Evolutionary conservation across 1,139 yeast species (phyloP), one percentile per base, ranked within the genome.

Genomic region (Magnusiomyces clavatus): DNA sequence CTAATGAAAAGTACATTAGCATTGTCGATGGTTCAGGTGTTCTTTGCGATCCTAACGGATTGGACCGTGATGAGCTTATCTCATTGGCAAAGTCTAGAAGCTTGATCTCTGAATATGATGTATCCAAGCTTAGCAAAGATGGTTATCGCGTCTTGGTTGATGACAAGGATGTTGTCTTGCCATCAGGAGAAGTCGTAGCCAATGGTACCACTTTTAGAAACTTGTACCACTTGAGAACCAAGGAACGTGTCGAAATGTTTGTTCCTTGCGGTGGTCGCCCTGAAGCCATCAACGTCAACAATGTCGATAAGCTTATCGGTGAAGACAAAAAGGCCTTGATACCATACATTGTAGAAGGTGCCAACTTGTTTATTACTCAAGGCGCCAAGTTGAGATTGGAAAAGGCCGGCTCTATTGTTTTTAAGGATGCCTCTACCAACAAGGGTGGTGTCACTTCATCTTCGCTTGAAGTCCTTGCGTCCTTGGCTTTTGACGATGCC

Each of bases 221-320:
- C 71, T 77, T 82, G 46, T 90, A 86, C 82, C 98, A 92, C 68
- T 75, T 88, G 63, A 72, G 84, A 56, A 78, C 82, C 60, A 35
- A 29, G 19, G 81, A 83, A 58, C 84, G 85, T 52, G 75, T 81
- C 50, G 82, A 81, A 38, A 76, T 90, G 60, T 89, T 92, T 71
- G 97, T 90, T 47, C 98, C 98, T 54, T 92, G 98, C 71, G 98
- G 98, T 70, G 98, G 98, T 61, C 86, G 98, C 72, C 98, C 98
- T 57, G 92, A 86, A 61, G 95, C 97, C 16, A 84, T 92, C 69
- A 95, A 90, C 69, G 82, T 92, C 58, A 83, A 83, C 68, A 92
- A 86, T 64, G 95, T 90, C 55, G 73, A 76, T 58, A 74, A 74
- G 51, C 80, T 89, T 61, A 81, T 92, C 61, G 88, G 86, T 66